Evolutionary conservation across 1,139 yeast genomes (phyloP).

Genomic region (Starmera stellimalicola): DNA sequence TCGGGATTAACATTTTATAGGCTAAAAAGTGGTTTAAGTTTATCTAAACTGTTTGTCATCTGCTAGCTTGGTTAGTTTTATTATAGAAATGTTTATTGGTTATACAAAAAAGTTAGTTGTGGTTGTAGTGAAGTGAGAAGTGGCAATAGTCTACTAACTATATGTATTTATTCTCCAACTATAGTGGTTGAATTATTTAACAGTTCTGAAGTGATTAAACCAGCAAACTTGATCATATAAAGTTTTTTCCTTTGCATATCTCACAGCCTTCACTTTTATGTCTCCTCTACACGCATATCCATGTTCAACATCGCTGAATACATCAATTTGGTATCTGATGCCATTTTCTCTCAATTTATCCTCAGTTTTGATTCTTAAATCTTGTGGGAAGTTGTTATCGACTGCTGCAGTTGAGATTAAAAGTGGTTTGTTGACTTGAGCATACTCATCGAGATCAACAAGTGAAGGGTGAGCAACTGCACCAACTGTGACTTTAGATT

Average conservation of each 20-base stretch:
- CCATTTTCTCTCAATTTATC: constrained; percentile 39
- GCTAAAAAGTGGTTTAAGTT: too few species aligned
- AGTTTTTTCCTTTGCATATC: constrained; percentile 64
- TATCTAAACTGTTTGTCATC: too few species aligned
- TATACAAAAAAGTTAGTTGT: too few species aligned
- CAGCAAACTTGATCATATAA: constrained; percentile 49
- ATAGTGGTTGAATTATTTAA: too few species aligned
- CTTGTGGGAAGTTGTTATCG: constrained; percentile 54
- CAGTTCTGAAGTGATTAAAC: constrained; percentile 28
- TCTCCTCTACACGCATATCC: constrained; percentile 82
- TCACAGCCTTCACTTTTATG: constrained; percentile 37
- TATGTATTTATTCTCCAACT: too few species aligned
- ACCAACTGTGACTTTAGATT: constrained; percentile 44
- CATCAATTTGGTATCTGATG: constrained; percentile 46
- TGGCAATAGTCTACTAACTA: too few species aligned
- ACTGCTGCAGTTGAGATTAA: constrained; percentile 64
- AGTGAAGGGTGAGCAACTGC: constrained; percentile 80
- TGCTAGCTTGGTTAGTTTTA: too few species aligned
- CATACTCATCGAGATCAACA: constrained; percentile 54
- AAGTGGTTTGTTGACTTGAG: constrained; percentile 48
- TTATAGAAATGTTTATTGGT: too few species aligned
- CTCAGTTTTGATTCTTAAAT: constrained; percentile 53
- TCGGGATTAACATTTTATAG: too few species aligned
- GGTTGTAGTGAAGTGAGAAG: too few species aligned
- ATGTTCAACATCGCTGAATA: constrained; percentile 55